Evolutionary conservation across 1,284 basidiomycete species (phyloP).

Genomic region (Gastroboletus turbinatus): DNA sequence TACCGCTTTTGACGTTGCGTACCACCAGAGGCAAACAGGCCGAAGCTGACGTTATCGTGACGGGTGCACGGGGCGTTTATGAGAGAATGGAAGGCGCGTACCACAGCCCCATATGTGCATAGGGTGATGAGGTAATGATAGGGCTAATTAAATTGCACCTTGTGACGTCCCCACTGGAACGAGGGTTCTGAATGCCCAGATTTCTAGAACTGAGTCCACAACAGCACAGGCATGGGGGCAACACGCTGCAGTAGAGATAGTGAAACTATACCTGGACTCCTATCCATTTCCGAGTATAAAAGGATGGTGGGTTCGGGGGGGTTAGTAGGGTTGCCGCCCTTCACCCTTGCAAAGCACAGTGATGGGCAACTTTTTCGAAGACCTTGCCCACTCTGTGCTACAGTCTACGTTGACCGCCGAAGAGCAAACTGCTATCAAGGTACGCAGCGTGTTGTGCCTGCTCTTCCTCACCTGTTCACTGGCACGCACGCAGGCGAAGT

Average conservation of each 20-base stretch:
- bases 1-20: too few species aligned
- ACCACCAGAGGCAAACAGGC: too few species aligned
- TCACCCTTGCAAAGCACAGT: neutral
- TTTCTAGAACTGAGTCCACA: neutral
- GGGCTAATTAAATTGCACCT: too few species aligned
- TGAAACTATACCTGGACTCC: neutral
- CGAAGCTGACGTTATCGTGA: neutral
- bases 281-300: neutral
- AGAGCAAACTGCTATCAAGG: conserved; percentile 28
- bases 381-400: conserved; percentile 26
- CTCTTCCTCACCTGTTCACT: neutral
- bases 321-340: neutral
- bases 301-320: neutral
- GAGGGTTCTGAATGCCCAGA: neutral
- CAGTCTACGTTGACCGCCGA: conserved; percentile 26
- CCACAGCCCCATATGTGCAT: neutral
- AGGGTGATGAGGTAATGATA: neutral
- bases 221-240: neutral
- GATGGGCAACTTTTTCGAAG: conserved; percentile 35
- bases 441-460: neutral
- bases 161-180: neutral
- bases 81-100: neutral
- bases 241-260: neutral
- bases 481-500: conserved; percentile 25
- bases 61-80: neutral